Evolutionary conservation across 176 grass and related monocot species (phyloP), one percentile per base, ranked within the genome.

Genomic region (Oryza meyeriana): DNA sequence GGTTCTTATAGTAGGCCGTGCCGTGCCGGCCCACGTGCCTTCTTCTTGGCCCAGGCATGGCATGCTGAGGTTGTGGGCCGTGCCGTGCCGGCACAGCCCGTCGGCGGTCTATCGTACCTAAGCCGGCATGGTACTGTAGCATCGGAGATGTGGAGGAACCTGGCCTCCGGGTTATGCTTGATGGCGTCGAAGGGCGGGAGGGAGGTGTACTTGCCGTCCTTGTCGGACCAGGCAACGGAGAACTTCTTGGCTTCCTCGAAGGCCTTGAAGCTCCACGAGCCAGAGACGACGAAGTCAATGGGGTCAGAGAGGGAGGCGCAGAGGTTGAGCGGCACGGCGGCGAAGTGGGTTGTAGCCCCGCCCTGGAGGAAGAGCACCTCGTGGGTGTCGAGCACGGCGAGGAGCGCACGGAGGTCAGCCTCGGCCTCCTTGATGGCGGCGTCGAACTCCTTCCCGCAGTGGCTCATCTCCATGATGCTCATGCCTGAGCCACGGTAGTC

Each of bases 381-480:
- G 83, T 95, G 92, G 65, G 90, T 85, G 64, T 99, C 96, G 0
- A 93, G 79, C 1, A 99, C 87, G 18, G 78, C 69, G 64, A 99
- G 96, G 55, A 95, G 93, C 41, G 74, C 9, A 77, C 93, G 96
- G 17, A 95, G 96, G 18, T 99, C 96, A 10, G 91, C 52, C 79
- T 99, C 96, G 2, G 91, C 96, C 87, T 95, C 95, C 89, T 99
- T 99, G 73, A 99, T 99, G 32, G 92, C 87, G 13, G 71, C 38
- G 76, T 95, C 96, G 76, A 94, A 95, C 85, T 99, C 93, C 87
- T 95, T 99, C 39, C 96, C 89, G 35, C 93, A 91, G 72, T 95
- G 96, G 89, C 96, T 99, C 96, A 95, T 95, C 89, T 99, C 96
- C 93, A 99, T 99, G 91, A 99, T 99, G 91, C 96, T 99, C 96